These are phyloP conservation scores for Neofusicoccum laricinum DNA, from an alignment of 2,329 filamentous ascomycete genomes.

Conservation along the genomic window DNA sequence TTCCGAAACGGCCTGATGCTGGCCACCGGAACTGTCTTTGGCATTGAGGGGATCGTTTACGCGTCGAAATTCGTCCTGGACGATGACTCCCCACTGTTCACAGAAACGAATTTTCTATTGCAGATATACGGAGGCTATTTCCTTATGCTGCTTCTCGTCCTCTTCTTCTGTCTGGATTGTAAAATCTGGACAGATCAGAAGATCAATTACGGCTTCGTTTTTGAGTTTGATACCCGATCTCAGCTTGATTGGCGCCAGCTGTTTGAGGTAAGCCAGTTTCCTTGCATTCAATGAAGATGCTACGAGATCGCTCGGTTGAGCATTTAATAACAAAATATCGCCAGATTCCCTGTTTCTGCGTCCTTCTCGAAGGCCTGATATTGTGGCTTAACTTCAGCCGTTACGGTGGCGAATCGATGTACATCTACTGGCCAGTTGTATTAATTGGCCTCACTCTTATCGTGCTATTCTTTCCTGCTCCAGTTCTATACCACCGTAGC, in stretches of 20 bases:
- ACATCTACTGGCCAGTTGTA: conserved; percentile 81
- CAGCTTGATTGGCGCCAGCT: conserved; percentile 87
- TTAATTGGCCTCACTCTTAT: conserved; percentile 66
- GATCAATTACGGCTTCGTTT: conserved; percentile 95
- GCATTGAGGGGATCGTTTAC: conserved; percentile 43
- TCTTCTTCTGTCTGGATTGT: conserved; percentile 83
- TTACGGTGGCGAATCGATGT: conserved; percentile 65
- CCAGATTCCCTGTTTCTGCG: conserved; percentile 77
- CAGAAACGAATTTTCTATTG: conserved; percentile 54
- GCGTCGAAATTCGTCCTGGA: conserved; percentile 30
- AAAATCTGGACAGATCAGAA: conserved; percentile 78
- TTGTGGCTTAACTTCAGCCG: conserved; percentile 86
- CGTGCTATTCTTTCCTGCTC: conserved; percentile 73
- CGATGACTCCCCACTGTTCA: conserved; percentile 23
- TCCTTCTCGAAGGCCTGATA: conserved; percentile 71
- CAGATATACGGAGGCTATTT: conserved; percentile 88
- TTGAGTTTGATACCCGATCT: conserved; percentile 88
- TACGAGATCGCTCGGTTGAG: conserved; percentile 58
- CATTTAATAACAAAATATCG: conserved; percentile 55
- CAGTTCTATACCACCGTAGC: conserved; percentile 70
- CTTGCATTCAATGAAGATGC: too few species aligned
- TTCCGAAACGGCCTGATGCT: conserved; percentile 55
- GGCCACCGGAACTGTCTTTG: conserved; percentile 42
- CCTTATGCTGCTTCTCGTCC: conserved; percentile 73
- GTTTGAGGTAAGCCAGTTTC: conserved; percentile 55